Base-by-base conservation (phyloP, 768 basidiomycete species). In the Phaeolepiota aurea region DNA sequence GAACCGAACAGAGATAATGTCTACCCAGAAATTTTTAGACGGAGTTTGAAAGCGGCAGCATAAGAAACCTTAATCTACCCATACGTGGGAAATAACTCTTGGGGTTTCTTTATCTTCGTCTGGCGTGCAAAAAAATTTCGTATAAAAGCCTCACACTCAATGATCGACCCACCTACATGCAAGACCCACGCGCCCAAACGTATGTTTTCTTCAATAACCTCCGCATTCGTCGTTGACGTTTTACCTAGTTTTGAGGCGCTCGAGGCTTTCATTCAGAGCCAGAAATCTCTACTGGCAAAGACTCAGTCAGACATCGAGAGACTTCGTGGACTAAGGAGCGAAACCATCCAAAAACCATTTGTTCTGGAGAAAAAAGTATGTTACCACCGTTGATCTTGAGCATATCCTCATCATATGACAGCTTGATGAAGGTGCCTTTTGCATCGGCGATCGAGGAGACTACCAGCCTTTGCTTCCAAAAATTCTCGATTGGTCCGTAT, bases 281-380 rank as follows among this genome's bases (percentile, higher is more conserved):
- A 87, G 59, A 73, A 61, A 55, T 54, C 64, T 14, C 49, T 84
- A 22, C 72, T 87, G 30, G 66, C 69, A 37, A 71, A 72, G 21
- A 80, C 81, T 20, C 71, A 75, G 46, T 59, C 69, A 48, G 83
- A 87, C 61, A 73, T 87, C 53, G 71, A 69, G 38, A 61, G 67
- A 15, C 66, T 88, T 15, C 65, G 65, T 35, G 54, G 7, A 14
- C 15, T 35, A 16, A n/a, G 33, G 15, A 16, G 18, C 18, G 7
- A 35, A n/a, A 5, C 16, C 75, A 3, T 74, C 76, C 3, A 54
- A 68, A 42, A 65, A 66, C 21, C 63, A 87, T 34, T 65, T 5
- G 18, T 15, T n/a, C n/a, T 14, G 33, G 15, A 35, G 16, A 7
- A 35, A 35, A 15, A 14, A 14, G 33, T 35, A 16, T 9, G 33